phyloP scores from a whole-genome alignment of 2,329 filamentous ascomycete genomes.

The Emmonsiellopsis sp. region DNA sequence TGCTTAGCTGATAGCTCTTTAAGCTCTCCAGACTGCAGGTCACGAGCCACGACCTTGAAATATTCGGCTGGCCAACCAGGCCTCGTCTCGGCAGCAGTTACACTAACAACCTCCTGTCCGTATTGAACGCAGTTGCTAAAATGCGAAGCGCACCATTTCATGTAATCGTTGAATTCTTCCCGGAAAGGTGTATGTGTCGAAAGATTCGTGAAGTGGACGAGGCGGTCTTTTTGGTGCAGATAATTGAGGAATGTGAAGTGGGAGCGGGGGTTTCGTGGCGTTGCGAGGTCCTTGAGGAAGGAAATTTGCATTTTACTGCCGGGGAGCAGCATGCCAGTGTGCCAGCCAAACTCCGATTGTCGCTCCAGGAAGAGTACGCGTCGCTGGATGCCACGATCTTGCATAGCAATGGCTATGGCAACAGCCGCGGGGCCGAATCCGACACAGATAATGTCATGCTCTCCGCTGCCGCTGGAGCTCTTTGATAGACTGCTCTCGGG shows the following conservation, averaged over 20 bases:
- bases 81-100: slow-evolving; percentile 51
- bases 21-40: slow-evolving; percentile 41
- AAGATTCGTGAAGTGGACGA: slow-evolving; percentile 86
- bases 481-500: neutral
- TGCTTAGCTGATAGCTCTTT: slow-evolving; percentile 36
- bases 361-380: slow-evolving; percentile 83
- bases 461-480: neutral
- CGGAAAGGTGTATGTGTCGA: slow-evolving; percentile 79
- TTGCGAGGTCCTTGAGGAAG: slow-evolving; percentile 92
- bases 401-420: slow-evolving; percentile 77
- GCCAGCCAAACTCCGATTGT: slow-evolving; percentile 78
- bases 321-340: slow-evolving; percentile 88
- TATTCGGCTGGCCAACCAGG: slow-evolving; percentile 43
- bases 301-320: slow-evolving; percentile 97
- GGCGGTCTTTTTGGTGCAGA: slow-evolving; percentile 67
- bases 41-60: slow-evolving; percentile 60
- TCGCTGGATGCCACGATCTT: slow-evolving; percentile 63
- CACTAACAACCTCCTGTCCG: slow-evolving; percentile 63
- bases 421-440: slow-evolving; percentile 90
- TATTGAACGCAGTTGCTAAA: slow-evolving; percentile 70
- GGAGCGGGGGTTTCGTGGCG: slow-evolving; percentile 70
- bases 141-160: slow-evolving; percentile 79
- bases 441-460: slow-evolving; percentile 73
- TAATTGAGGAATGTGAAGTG: slow-evolving; percentile 96
- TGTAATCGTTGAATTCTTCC: slow-evolving; percentile 89